Conservation (phyloP, 257 asterid species). For the Lantana camara region DNA sequence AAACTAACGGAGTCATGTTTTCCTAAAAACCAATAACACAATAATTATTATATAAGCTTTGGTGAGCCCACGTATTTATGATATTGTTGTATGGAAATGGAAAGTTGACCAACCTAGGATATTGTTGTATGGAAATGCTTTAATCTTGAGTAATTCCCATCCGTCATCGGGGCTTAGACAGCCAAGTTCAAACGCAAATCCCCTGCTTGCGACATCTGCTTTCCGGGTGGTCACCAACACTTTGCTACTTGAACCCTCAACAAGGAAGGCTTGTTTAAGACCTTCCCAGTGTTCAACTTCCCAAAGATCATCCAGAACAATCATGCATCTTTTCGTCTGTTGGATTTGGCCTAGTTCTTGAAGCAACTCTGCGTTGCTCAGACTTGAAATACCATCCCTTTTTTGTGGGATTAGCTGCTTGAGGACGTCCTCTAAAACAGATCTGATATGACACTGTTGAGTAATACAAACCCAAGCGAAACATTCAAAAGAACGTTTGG, state of each 20-base stretch:
- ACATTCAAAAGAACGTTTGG: not conserved
- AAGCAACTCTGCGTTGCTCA: not conserved
- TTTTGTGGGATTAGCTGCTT: not conserved
- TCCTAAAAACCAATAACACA: no score
- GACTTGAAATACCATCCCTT: not conserved
- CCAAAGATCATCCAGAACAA: constrained; percentile 24
- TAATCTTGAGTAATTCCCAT: constrained; percentile 30
- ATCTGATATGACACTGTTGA: not conserved
- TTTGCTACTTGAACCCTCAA: constrained; percentile 5
- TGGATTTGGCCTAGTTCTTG: not conserved
- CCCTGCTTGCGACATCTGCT: not conserved
- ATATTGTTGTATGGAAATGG: no score
- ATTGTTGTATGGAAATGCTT: constrained; percentile 15
- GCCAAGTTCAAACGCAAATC: constrained; percentile 5
- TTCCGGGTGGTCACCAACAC: constrained; percentile 27
- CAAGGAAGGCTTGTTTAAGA: constrained; percentile 19
- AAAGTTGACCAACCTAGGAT: not conserved
- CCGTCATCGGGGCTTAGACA: constrained; percentile 14
- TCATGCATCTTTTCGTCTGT: constrained; percentile 1
- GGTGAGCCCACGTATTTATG: no score
- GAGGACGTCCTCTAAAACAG: not conserved
- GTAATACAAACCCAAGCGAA: constrained; percentile 16
- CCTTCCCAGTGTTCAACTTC: constrained; percentile 21
- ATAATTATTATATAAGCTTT: no score
- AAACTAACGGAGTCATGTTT: no score